Percentiles rank a stretch among this genome's conserved stretches.
These are phyloP conservation scores for Pyrus bretschneideri DNA, from an alignment of 306 rosid genomes.

Conservation along the genomic window DNA sequence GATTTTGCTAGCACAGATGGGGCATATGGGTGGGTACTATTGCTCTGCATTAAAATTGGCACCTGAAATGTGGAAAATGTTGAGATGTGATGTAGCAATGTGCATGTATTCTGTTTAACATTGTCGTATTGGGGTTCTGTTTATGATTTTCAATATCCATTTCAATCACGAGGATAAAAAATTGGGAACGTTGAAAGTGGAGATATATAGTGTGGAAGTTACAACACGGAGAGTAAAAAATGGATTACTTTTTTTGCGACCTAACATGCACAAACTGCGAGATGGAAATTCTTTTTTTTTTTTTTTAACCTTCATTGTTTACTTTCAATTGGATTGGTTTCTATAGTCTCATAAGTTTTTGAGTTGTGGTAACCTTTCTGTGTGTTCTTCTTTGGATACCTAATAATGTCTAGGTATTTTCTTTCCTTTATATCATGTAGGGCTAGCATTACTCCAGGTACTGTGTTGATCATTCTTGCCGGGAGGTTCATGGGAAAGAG, in stretches of 20 bases:
- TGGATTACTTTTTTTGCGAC: not conserved
- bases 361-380: no score
- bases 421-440: constrained; percentile 9
- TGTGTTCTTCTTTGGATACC: no score
- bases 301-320: not conserved
- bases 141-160: not conserved
- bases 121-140: not conserved
- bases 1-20: no score
- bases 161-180: not conserved
- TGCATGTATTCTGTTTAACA: not conserved
- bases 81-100: not conserved
- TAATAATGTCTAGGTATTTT: no score
- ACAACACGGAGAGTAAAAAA: not conserved
- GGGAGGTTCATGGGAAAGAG: constrained; percentile 72
- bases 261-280: not conserved
- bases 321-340: not conserved
- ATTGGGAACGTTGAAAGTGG: not conserved
- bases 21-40: no score
- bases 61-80: not conserved
- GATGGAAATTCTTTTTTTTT: not conserved
- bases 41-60: not conserved
- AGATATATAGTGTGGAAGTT: not conserved
- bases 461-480: constrained; percentile 58
- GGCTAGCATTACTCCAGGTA: constrained; percentile 58
- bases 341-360: not conserved